Conservation (phyloP, 345 rosid genomes). For the Cochlearia excelsa region DNA sequence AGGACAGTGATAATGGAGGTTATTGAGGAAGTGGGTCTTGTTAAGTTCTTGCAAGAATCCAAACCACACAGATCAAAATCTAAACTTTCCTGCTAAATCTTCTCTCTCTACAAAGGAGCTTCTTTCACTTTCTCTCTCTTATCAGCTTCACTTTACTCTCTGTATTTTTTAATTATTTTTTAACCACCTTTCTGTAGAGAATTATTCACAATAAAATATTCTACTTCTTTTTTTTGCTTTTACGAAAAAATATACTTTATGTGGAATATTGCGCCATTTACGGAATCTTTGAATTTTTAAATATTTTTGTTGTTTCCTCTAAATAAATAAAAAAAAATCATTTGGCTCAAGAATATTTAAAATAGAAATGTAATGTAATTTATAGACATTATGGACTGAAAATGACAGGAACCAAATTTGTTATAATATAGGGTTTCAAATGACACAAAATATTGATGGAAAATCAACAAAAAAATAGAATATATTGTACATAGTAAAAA, state of each 20-base stretch:
- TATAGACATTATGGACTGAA: conserved; percentile 10
- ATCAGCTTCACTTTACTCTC: not conserved
- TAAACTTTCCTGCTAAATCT: conserved; percentile 16
- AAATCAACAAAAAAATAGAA: not conserved
- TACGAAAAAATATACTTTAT: conserved; percentile 11
- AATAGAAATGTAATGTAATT: too few species aligned
- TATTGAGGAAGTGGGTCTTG: conserved; percentile 29
- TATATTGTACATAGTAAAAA: not conserved
- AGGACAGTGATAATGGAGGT: not conserved
- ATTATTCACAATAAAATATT: too few species aligned
- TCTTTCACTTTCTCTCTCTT: not conserved
- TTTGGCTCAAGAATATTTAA: too few species aligned
- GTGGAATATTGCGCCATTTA: conserved; percentile 23
- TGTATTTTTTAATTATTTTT: too few species aligned
- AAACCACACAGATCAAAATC: conserved; percentile 40
- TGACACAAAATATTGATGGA: conserved; percentile 4
- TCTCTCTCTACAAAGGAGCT: not conserved
- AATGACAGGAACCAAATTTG: conserved; percentile 21
- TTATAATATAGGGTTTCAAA: conserved; percentile 6
- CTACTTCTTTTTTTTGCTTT: too few species aligned
- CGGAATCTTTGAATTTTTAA: not conserved
- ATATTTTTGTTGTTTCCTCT: too few species aligned
- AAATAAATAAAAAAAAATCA: not conserved
- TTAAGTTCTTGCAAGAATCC: conserved; percentile 30
- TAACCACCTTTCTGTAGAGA: not conserved